Evolutionary conservation across 1,284 basidiomycete genomes (phyloP), one percentile per base, ranked within the genome.

Genomic region (Puccinia hordei): DNA sequence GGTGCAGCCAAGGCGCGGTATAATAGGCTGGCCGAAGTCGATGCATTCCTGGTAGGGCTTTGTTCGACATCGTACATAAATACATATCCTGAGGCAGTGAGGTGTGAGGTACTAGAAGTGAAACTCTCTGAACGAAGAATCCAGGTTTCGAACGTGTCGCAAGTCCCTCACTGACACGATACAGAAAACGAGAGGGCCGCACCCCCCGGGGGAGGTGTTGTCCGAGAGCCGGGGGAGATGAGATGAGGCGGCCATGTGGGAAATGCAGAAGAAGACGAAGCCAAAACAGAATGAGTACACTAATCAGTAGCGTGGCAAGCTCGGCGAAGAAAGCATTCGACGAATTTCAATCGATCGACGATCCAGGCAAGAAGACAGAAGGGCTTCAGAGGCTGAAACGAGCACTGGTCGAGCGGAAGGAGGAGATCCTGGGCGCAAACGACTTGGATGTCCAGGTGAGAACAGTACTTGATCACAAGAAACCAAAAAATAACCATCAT

Each of bases 401-500:
- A 51, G 89, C 91, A 73, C 89, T 98, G 53, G 88, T 89, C 61
- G 85, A 86, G 22, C 88, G 88, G 78, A 92, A 90, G 85, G 87
- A 88, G 51, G 89, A 89, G 6, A 92, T 98, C 61, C 86, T 96
- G 22, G 88, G 86, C 1, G 95, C 94, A 0, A 98, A 98, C 86
- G 88, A 86, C 82, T 87, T 89, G 83, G 95, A 98, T 85, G 87
- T 97, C 85, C 87, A 90, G 87, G 93, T 93, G 83, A 38, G 83
- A 24, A 49, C 5, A 65, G 17, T 13, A 68, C 30, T 2, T 13
- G 24, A 41, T 15, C 41, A 6, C 17, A 57, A 77, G 44, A 51
- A 46, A n/a, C 51, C 24, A 24, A 38, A 49, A 12, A 17, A 69
- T 13, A 30, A 17, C 13, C 24, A 30, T 17, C 38, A 41, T 41